Evolutionary conservation across 164 flowering plant genomes (phyloP).

Genomic region (Akebia trifoliata): DNA sequence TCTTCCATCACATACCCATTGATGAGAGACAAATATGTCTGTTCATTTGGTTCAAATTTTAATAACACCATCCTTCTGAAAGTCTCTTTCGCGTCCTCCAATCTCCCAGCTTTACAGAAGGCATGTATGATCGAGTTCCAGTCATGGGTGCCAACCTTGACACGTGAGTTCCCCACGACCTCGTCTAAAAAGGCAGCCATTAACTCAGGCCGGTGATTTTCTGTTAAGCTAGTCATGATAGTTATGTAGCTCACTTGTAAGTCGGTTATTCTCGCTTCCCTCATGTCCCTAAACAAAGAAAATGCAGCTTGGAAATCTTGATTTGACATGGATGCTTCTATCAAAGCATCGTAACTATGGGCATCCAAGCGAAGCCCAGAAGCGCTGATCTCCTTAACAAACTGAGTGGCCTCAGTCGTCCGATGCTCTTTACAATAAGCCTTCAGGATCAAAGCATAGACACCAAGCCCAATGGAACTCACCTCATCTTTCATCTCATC

Average conservation of each 20-base stretch:
- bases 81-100: conserved; percentile 90
- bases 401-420: conserved; percentile 84
- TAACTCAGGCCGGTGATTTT: conserved; percentile 82
- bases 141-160: conserved; percentile 88
- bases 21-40: conserved; percentile 82
- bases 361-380: conserved; percentile 70
- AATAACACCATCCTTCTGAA: conserved; percentile 84
- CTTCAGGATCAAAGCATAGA: conserved; percentile 74
- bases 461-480: conserved; percentile 68
- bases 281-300: conserved; percentile 84
- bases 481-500: conserved; percentile 85
- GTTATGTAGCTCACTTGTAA: conserved; percentile 80
- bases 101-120: conserved; percentile 76
- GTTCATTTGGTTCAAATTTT: conserved; percentile 77
- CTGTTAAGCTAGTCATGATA: conserved; percentile 89
- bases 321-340: conserved; percentile 84
- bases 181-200: conserved; percentile 98
- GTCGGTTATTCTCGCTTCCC: conserved; percentile 67
- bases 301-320: conserved; percentile 95
- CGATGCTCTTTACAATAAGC: conserved; percentile 78
- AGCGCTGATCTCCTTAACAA: conserved; percentile 63
- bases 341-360: conserved; percentile 56
- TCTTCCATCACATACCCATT: conserved; percentile 74
- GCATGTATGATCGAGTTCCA: conserved; percentile 98
- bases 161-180: conserved; percentile 73